Base-by-base conservation (phyloP, 371 early-diverging fungal genomes). In the Mucor velutinosus region DNA sequence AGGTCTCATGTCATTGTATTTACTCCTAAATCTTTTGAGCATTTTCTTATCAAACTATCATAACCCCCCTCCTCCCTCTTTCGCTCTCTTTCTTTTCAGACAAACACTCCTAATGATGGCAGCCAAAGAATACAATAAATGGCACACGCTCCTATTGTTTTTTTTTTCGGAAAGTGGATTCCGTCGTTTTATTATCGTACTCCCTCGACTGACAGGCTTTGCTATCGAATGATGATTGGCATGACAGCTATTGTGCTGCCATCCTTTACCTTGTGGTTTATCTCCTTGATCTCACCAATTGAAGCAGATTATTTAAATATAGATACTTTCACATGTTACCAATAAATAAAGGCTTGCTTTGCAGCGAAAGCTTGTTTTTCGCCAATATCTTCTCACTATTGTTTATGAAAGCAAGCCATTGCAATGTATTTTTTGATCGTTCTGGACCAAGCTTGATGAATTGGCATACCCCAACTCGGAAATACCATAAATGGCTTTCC, bases 1-100 rank as follows among this genome's bases (percentile, higher is more conserved):
- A 23, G 37, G 51, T 51, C 51, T 51, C 51, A 51, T 51, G 51
- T 51, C 49, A 49, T 49, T 51, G 51, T 51, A 25, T 25, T 51
- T 25, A 51, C 51, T 51, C 51, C 51, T 51, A 51, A 51, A 23
- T 51, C 25, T 12, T 11, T 23, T 21, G 21, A 4, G n/a, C 4
- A 25, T 51, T 23, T 25, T 51, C 51, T 51, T 51, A 51, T 51
- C 51, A 51, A 51, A 25, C 51, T 51, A 51, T 51, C 51, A 25
- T 51, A 51, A 8, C 51, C 51, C 51, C 51, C 14, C 51, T n/a
- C 47, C 21, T 8, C 47, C 21, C 10, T 8, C 21, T 45, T 19
- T n/a, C 45, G 17, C 51, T 51, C 1, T 51, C 25, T 25, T 11
- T 23, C 51, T 51, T 23, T 45, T 45, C 19, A 7, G 37, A 37